Percentiles rank a stretch among this genome's conserved stretches.
phyloP scores from a whole-genome alignment of 1,139 yeast genomes.

The Trichomonascaceae sp. region DNA sequence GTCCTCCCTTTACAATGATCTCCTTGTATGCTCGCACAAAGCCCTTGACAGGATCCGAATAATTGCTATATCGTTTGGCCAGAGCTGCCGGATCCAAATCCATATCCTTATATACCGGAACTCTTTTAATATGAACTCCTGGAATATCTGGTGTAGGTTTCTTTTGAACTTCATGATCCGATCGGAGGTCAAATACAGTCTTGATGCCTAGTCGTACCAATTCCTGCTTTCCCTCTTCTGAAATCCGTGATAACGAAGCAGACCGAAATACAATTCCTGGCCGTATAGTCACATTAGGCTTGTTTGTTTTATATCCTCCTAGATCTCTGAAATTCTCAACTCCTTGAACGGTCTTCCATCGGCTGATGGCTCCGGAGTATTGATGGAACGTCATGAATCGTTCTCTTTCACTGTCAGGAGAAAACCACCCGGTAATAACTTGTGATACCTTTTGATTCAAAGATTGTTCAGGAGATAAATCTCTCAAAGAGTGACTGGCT shows the following conservation, averaged over 20 bases:
- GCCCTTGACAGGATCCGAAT: conserved; percentile 58
- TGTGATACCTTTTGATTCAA: conserved; percentile 54
- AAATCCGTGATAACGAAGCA: conserved; percentile 52
- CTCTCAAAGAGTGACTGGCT: conserved; percentile 81
- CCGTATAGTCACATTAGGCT: conserved; percentile 35
- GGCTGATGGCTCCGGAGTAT: conserved; percentile 38
- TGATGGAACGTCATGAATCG: conserved; percentile 44
- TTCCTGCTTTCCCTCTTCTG: conserved; percentile 40
- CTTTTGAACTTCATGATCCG: conserved; percentile 50
- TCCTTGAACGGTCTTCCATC: conserved; percentile 64
- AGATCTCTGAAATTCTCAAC: conserved; percentile 69
- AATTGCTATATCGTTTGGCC: conserved; percentile 50
- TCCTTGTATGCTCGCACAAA: conserved; percentile 60
- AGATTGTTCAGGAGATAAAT: conserved; percentile 46
- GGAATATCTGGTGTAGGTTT: conserved; percentile 22
- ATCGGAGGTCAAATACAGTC: conserved; percentile 64
- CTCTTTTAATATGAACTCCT: conserved; percentile 48
- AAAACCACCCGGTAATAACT: conserved; percentile 47
- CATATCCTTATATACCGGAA: conserved; percentile 52
- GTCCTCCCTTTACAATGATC: conserved; percentile 46
- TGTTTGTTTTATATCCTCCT: conserved; percentile 58
- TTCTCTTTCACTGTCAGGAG: conserved; percentile 43
- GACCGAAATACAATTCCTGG: conserved; percentile 56
- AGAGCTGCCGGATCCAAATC: conserved; percentile 64
- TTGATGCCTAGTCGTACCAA: conserved; percentile 42